Evolutionary conservation across 2,329 filamentous ascomycete genomes (phyloP), one percentile per base, ranked within the genome.

Genomic region (Penicillium sp.): DNA sequence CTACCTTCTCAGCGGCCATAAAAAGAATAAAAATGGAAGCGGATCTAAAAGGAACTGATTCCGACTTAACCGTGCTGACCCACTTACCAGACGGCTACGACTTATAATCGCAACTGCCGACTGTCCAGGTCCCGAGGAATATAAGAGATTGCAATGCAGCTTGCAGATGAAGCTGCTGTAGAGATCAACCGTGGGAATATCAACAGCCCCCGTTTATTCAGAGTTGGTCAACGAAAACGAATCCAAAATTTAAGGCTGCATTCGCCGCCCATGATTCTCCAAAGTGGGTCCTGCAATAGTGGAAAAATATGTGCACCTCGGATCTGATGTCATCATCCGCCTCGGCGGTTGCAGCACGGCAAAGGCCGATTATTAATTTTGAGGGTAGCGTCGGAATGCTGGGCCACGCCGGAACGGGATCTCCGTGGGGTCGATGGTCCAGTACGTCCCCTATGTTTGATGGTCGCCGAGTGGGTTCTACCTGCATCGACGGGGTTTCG

Each of bases 61-160:
- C 55, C 56, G 56, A 53, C 44, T 53, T 59, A 59, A 59, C 56
- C 56, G 56, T 57, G 18, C 49, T 36, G 56, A 57, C 56, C 54
- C 56, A 59, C 56, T 22, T 47, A 44, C 36, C 16, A 27, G 49
- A 48, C 56, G 54, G 56, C 56, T 57, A 46, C 51, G 30, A 48
- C 30, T 38, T 30, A 18, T 14, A 20, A 48, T 14, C 18, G n/a
- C 18, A 57, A 50, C 18, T 57, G 55, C 56, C 53, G 53, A 56
- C 16, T 13, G 16, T 13, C 16, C 16, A 13, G 8, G 9, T 13
- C 16, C 16, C 5, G 8, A 9, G 8, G 18, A 38, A 13, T 13
- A 5, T 20, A 18, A 4, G 4, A 10, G 16, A 20, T 4, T 11
- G 5, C 10, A 11, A 6, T 10, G 5, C 18, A 38, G 10, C 9